Evolutionary conservation across 257 asterid species (phyloP), one percentile per base, ranked within the genome.

Genomic region (Scutellaria barbata): DNA sequence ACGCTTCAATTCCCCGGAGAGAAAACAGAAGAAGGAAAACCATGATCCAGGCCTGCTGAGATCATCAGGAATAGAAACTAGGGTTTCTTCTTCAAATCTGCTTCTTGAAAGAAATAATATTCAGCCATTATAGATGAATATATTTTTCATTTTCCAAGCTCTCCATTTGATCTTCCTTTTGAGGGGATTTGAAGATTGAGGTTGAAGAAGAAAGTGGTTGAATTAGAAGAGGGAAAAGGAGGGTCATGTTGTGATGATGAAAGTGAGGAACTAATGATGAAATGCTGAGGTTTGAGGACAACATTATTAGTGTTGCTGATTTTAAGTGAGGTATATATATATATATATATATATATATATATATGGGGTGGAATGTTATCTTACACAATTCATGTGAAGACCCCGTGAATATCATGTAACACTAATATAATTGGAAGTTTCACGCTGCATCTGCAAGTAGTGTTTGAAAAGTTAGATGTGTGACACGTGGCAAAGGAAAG

Each of bases 1-100:
- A 59, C 20, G 92, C 95, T 89, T 89, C 92, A 48, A 85, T 85
- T 79, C 95, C 96, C 90, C 69, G 11, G 77, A 59, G 68, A 80
- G 56, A 76, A 74, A 71, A 18, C 16, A 68, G 84, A 78, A 84
- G 88, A 76, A 81, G 75, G 40, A 80, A 35, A 71, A 14, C 70
- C 72, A n/a, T 57, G 1, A 46, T 25, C 46, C 53, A 46, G 47
- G 35, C 35, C 35, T 10, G 14, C 41, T 61, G 68, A 45, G 40
- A 77, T 30, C 66, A 61, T 55, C 41, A 45, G 41, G 57, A 61
- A 46, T 16, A 57, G 46, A 62, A 84, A 59, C 64, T 81, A 82
- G 90, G 92, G 94, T 83, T 85, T 84, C 76, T 63, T 84, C 53
- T 18, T n/a, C 57, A 25, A 8, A 17, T 6, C 35, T 1, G 3